phyloP scores from a whole-genome alignment of 169 alveolate species.

The Plasmodium vinckei region DNA sequence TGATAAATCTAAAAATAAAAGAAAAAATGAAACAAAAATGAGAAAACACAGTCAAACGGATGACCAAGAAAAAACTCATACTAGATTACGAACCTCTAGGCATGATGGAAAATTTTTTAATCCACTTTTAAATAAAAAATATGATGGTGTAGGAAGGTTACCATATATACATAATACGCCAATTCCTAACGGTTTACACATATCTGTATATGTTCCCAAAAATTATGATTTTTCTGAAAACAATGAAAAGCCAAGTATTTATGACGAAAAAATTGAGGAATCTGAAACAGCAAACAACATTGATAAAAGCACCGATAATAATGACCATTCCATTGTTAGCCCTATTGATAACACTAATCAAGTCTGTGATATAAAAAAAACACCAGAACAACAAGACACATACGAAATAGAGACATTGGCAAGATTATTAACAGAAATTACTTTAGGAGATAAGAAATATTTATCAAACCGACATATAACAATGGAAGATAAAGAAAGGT shows the following conservation, averaged over 20 bases:
- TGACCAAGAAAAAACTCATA: too few relatives aligned
- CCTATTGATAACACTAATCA: neutral
- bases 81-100: slow-evolving; percentile 11
- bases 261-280: neutral
- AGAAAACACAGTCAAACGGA: neutral
- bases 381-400: slow-evolving; percentile 16
- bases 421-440: slow-evolving; percentile 57
- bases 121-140: slow-evolving; percentile 66
- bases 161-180: slow-evolving; percentile 75
- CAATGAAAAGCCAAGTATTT: neutral
- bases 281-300: neutral
- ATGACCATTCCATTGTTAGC: neutral
- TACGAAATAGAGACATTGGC: slow-evolving; percentile 58
- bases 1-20: neutral
- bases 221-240: slow-evolving; percentile 19
- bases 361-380: neutral
- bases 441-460: slow-evolving; percentile 51
- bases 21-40: neutral
- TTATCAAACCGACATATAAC: slow-evolving; percentile 23
- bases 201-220: slow-evolving; percentile 50
- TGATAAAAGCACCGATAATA: neutral
- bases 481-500: slow-evolving; percentile 48
- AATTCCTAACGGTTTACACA: slow-evolving; percentile 59
- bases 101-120: slow-evolving; percentile 44
- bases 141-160: slow-evolving; percentile 65